Evolutionary conservation across 495 filamentous ascomycete species (phyloP).

Genomic region (Hypoxylon fuscum): DNA sequence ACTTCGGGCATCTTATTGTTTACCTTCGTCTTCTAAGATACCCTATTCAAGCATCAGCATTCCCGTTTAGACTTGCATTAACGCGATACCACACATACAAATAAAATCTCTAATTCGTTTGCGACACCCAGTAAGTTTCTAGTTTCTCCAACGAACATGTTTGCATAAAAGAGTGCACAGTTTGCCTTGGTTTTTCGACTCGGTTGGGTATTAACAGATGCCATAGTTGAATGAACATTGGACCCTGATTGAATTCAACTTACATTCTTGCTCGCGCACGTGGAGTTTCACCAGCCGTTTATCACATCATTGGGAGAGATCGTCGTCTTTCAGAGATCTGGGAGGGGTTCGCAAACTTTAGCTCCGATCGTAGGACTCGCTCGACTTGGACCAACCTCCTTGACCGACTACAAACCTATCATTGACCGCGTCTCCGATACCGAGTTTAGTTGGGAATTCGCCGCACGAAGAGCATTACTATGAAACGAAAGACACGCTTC

Average conservation of each 20-base stretch:
- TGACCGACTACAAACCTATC: constrained; percentile 6
- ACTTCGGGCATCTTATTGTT: constrained; percentile 18
- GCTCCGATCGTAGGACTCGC: constrained; percentile 12
- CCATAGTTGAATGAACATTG: constrained; percentile 9
- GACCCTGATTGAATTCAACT: constrained; percentile 5
- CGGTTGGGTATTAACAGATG: constrained; percentile 21
- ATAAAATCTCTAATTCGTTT: constrained; percentile 13
- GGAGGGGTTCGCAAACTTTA: constrained; percentile 11
- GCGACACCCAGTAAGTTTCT: constrained; percentile 26
- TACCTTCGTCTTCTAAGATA: constrained; percentile 26
- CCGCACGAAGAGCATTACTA: constrained; percentile 22
- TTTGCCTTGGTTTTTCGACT: neutral
- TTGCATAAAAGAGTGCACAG: neutral
- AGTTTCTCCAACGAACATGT: constrained; percentile 2
- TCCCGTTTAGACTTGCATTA: constrained; percentile 14
- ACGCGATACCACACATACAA: constrained; percentile 15
- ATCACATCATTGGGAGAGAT: neutral
- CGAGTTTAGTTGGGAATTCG: neutral
- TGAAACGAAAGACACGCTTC: constrained; percentile 31
- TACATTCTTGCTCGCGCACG: constrained; percentile 20
- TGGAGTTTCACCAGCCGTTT: constrained; percentile 9
- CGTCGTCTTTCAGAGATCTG: neutral
- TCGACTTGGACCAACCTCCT: constrained; percentile 29
- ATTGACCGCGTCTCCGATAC: neutral
- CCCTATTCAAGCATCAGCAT: constrained; percentile 11